Evolutionary conservation across 2,329 filamentous ascomycete species (phyloP).

Genomic region (Aureobasidium melanogenum): DNA sequence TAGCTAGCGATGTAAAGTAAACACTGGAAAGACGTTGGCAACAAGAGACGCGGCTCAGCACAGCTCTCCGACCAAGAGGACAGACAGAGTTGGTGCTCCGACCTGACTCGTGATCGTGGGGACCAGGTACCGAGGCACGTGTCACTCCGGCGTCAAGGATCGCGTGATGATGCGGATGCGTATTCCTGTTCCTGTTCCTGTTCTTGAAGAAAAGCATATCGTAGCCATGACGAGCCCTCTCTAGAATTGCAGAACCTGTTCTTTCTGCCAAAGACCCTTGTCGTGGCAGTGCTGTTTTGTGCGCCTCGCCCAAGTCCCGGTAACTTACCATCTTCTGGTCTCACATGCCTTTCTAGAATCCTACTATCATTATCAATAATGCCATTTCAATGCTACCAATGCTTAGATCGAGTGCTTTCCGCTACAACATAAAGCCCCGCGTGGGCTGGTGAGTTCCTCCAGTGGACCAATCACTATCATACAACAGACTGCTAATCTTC

Average conservation of each 20-base stretch:
- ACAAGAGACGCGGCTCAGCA: not conserved
- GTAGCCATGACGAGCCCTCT: conserved; percentile 6
- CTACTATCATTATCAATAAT: not conserved
- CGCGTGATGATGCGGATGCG: conserved; percentile 1
- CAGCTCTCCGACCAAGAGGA: not conserved
- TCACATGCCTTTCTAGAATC: not conserved
- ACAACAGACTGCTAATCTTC: not conserved
- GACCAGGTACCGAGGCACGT: too few relatives aligned
- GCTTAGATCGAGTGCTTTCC: conserved; percentile 1
- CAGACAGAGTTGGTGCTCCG: not conserved
- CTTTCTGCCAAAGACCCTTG: not conserved
- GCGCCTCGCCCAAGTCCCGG: not conserved
- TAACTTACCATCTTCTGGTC: not conserved
- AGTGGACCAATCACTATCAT: not conserved
- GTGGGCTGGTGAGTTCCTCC: not conserved
- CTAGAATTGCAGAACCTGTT: not conserved
- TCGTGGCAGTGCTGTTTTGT: not conserved
- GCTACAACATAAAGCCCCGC: not conserved
- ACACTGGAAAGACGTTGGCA: not conserved
- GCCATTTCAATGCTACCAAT: not conserved
- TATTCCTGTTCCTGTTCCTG: not conserved
- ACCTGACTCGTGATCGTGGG: not conserved
- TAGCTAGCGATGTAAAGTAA: not conserved
- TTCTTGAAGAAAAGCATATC: not conserved
- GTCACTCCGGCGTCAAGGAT: not conserved